Percentiles rank a stretch among this genome's conserved stretches.
Conservation (phyloP, 495 filamentous ascomycete species). For the Trichoderma reesei region DNA sequence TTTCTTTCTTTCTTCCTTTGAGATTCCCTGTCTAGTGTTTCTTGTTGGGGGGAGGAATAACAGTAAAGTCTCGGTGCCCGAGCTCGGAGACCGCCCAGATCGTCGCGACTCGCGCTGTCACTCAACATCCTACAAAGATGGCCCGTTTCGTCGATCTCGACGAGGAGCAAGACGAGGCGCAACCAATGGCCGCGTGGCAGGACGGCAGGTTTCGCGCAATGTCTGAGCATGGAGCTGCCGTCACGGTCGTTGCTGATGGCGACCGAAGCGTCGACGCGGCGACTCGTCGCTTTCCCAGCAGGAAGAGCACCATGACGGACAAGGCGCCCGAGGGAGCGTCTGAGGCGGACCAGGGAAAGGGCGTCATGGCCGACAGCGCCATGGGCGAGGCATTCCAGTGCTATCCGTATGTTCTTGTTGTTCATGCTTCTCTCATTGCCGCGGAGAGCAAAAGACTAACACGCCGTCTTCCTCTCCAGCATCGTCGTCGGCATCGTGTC, state of each 20-base stretch:
- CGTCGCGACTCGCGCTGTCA: neutral
- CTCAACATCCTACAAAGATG: conserved; percentile 37
- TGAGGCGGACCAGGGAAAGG: conserved; percentile 40
- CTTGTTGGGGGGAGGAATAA: neutral
- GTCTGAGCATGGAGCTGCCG: conserved; percentile 11
- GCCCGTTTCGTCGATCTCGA: conserved; percentile 57
- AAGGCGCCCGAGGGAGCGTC: conserved; percentile 7
- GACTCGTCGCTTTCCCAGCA: neutral
- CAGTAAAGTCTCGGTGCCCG: no score
- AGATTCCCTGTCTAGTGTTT: neutral
- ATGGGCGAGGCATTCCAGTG: conserved; percentile 74
- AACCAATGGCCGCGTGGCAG: conserved; percentile 20
- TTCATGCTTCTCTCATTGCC: conserved; percentile 10
- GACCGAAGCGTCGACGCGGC: neutral
- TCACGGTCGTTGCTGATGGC: conserved; percentile 14
- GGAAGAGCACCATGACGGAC: conserved; percentile 16
- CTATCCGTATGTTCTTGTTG: conserved; percentile 62
- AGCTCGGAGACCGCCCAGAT: neutral
- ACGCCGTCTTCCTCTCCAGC: conserved; percentile 32
- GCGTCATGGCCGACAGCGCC: conserved; percentile 47
- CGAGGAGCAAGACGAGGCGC: conserved; percentile 38
- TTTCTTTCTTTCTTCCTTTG: neutral
- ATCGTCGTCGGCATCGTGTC: conserved; percentile 66
- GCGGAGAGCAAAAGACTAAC: neutral
- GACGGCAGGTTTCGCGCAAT: conserved; percentile 11